phyloP scores from a whole-genome alignment of 2,329 filamentous ascomycete genomes.

The Clarireedia hainanense region DNA sequence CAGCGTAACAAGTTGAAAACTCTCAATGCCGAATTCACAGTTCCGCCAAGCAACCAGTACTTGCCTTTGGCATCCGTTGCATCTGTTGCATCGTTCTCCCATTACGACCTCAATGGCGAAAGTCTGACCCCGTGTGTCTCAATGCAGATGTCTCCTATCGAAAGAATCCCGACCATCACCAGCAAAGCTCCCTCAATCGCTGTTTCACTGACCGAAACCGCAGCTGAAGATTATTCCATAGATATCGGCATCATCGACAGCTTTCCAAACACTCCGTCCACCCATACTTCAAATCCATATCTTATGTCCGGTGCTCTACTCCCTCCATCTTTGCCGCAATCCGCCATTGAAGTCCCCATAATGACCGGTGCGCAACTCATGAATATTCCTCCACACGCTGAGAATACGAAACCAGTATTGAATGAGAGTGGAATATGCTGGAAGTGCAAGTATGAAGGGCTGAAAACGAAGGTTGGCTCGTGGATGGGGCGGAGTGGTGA shows the following conservation, averaged over 20 bases:
- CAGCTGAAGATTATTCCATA: background rate
- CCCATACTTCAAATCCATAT: background rate
- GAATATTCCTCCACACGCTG: background rate
- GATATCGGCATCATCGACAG: conserved; percentile 4
- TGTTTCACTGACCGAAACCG: background rate
- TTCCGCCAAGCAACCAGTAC: background rate
- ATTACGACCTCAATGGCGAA: background rate
- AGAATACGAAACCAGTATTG: background rate
- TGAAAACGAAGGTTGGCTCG: conserved; percentile 24
- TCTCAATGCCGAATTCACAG: background rate
- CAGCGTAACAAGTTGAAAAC: background rate
- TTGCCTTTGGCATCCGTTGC: background rate
- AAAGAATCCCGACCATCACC: background rate
- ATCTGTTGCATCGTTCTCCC: background rate
- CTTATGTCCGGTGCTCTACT: background rate
- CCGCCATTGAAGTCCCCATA: conserved; percentile 1
- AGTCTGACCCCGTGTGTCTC: background rate
- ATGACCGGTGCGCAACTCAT: conserved; percentile 1
- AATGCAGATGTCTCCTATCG: background rate
- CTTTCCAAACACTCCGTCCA: background rate
- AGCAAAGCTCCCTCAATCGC: background rate
- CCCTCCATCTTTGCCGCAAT: background rate
- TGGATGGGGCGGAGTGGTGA: conserved; percentile 14
- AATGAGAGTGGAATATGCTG: background rate
- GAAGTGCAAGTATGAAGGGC: conserved; percentile 13